Conservation (phyloP, 805 yeast species). For the Pichia insulana region DNA sequence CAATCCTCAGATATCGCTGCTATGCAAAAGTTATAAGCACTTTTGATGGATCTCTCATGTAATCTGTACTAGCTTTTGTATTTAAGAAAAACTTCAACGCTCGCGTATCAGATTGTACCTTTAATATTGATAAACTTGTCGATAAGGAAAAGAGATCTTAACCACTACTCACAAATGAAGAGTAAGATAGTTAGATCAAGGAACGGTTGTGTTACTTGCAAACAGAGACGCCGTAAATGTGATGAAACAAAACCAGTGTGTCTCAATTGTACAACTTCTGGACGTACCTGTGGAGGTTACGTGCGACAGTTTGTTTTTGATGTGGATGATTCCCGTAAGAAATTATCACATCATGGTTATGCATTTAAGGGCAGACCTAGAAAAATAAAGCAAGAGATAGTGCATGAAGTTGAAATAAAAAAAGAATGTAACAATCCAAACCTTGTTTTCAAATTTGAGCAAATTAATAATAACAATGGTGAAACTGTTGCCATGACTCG, state of each 20-base stretch:
- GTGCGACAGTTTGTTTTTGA: slow-evolving; percentile 40
- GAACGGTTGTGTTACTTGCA: slow-evolving; percentile 54
- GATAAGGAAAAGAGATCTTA: too few species aligned
- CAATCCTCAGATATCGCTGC: slow-evolving; percentile 99
- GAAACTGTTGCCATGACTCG: background rate
- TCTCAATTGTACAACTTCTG: slow-evolving; percentile 36
- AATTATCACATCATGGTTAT: background rate
- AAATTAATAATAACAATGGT: background rate
- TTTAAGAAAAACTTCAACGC: background rate
- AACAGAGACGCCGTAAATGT: slow-evolving; percentile 44
- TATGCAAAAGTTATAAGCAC: slow-evolving; percentile 84
- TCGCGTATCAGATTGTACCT: background rate
- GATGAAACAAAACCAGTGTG: slow-evolving; percentile 48
- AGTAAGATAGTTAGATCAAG: slow-evolving; percentile 41
- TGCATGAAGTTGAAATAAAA: too few species aligned
- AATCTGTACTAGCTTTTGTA: background rate
- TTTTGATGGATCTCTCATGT: too few species aligned
- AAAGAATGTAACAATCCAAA: too few species aligned
- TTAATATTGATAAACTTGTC: too few species aligned
- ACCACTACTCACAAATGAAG: background rate
- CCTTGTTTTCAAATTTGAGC: too few species aligned
- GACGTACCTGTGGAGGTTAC: slow-evolving; percentile 43
- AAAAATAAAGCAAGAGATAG: background rate
- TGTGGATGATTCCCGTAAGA: slow-evolving; percentile 38
- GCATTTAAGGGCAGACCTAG: slow-evolving; percentile 16